phyloP scores from a whole-genome alignment of 495 filamentous ascomycete species.

The Aspergillus sclerotiicarbonarius region DNA sequence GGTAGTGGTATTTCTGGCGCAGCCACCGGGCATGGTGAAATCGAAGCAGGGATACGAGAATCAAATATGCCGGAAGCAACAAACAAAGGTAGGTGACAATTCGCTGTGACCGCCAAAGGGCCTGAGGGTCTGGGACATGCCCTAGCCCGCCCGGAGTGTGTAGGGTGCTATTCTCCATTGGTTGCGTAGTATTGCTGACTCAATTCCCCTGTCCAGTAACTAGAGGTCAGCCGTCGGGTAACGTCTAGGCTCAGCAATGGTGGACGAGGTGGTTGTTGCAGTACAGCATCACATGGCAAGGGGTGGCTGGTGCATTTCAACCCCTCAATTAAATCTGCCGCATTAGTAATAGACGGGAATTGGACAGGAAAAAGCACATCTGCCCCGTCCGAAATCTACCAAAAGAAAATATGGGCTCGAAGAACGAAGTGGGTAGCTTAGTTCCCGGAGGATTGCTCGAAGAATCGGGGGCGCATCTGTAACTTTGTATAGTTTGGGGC shows the following conservation, averaged over 20 bases:
- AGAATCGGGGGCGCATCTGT: too few species aligned
- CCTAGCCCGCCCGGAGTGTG: neutral
- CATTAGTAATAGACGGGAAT: too few species aligned
- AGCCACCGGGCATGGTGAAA: conserved; percentile 46
- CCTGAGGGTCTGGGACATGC: neutral
- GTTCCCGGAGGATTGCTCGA: too few species aligned
- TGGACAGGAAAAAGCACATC: too few species aligned
- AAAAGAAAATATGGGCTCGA: too few species aligned
- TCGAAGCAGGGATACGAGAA: conserved; percentile 43
- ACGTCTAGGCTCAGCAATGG: neutral
- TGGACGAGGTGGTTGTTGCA: neutral
- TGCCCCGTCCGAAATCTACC: too few species aligned
- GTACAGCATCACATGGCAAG: too few species aligned
- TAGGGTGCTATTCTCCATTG: neutral
- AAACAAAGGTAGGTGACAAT: conserved; percentile 26
- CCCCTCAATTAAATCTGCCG: too few species aligned
- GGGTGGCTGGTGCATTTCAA: too few species aligned
- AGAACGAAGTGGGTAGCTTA: too few species aligned
- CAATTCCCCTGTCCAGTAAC: neutral
- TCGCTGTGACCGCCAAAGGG: conserved; percentile 11
- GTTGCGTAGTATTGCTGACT: neutral
- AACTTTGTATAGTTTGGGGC: too few species aligned
- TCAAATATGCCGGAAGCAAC: conserved; percentile 28
- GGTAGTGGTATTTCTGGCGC: conserved; percentile 48
- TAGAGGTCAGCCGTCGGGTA: neutral